These are phyloP conservation scores for Apiotrichum sp. DNA, from an alignment of 1,284 basidiomycete species.

Conservation along the genomic window DNA sequence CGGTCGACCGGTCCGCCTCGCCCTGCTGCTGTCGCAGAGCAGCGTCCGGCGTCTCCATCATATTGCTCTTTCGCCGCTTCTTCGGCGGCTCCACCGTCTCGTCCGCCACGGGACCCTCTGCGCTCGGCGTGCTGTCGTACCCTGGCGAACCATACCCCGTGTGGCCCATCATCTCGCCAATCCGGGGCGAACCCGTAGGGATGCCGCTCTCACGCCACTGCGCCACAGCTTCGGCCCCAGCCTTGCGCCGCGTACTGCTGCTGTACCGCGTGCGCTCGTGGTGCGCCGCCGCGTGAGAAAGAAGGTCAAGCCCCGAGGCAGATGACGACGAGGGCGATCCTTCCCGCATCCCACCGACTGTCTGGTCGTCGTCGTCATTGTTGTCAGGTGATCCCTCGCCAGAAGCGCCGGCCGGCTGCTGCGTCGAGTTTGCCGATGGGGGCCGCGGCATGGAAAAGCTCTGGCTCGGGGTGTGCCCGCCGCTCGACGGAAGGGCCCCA, in stretches of 20 bases:
- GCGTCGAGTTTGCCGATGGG: not conserved
- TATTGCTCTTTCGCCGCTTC: conserved; percentile 36
- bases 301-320: conserved; percentile 34
- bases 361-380: conserved; percentile 42
- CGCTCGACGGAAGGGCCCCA: not conserved
- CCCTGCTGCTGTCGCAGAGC: not conserved
- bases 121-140: conserved; percentile 17
- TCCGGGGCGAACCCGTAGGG: conserved; percentile 19
- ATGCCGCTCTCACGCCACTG: conserved; percentile 41
- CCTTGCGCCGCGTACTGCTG: conserved; percentile 36
- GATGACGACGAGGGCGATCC: conserved; percentile 37
- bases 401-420: conserved; percentile 9
- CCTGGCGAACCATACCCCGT: conserved; percentile 12
- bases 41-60: conserved; percentile 14
- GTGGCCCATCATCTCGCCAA: not conserved
- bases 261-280: conserved; percentile 14
- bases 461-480: not conserved
- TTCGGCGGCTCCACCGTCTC: conserved; percentile 20
- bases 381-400: conserved; percentile 27
- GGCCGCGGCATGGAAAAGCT: not conserved
- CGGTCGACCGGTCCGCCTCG: not conserved
- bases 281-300: conserved; percentile 30
- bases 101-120: conserved; percentile 7
- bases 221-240: conserved; percentile 40
- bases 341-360: conserved; percentile 33